A percentile compares a stretch with the other conserved stretches of the same genome.
Conservation (phyloP, 176 grass and related monocot species). For the Lolium rigidum region DNA sequence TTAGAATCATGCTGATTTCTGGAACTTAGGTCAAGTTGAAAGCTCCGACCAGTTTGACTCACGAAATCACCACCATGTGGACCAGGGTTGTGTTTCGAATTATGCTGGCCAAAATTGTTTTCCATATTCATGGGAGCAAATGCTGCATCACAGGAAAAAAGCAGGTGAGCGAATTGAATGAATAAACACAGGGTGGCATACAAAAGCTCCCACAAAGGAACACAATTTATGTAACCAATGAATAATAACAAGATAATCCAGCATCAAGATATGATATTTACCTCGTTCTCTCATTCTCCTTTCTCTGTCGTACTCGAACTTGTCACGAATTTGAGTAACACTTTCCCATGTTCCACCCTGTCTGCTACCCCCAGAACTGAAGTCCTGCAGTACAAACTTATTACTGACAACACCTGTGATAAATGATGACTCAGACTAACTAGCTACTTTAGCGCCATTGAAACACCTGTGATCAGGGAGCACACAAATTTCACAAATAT, state of each 20-base stretch:
- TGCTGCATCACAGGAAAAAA: conserved; percentile 50
- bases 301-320: conserved; percentile 98
- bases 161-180: conserved; percentile 1
- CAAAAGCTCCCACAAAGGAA: conserved; percentile 29
- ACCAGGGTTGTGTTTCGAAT: conserved; percentile 3
- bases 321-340: conserved; percentile 91
- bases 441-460: background rate
- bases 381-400: conserved; percentile 58
- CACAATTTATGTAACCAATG: background rate
- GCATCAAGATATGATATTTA: conserved; percentile 39
- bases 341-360: conserved; percentile 84
- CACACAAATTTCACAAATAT: conserved; percentile 12
- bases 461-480: background rate
- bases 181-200: background rate
- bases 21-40: conserved; percentile 24
- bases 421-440: background rate
- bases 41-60: conserved; percentile 10
- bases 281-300: conserved; percentile 87
- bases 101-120: conserved; percentile 42
- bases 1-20: background rate
- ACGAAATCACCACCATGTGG: background rate
- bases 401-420: conserved; percentile 13
- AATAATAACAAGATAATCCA: background rate
- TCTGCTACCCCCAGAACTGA: conserved; percentile 50
- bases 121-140: conserved; percentile 64